Evolutionary conservation across 805 yeast species (phyloP), one percentile per base, ranked within the genome.

Genomic region (Metschnikowia koreensis): DNA sequence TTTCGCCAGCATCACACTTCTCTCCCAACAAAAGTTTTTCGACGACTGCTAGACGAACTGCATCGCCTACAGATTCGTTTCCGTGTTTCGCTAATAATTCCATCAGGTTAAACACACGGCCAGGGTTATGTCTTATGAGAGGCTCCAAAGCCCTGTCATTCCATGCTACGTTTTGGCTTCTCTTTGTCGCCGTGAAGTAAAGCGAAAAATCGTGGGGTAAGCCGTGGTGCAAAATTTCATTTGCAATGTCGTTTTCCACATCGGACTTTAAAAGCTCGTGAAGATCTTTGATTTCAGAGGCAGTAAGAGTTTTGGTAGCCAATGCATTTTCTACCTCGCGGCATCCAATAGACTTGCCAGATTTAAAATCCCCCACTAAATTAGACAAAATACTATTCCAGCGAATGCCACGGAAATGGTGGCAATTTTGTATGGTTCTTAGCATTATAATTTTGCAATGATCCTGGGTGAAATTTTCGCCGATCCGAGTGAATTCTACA

Each of bases 61-160:
- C 61, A 0, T 57, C 64, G 41, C 70, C 62, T 3, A 55, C 56
- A 5, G 50, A 53, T 2, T 47, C 46, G 7, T 54, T 38, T 2
- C 58, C 50, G 40, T 65, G 70, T 43, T 69, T 68, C 10, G 64
- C 56, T 48, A 74, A 74, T 10, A 81, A 58, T 47, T 81, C 83
- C 75, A 78, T 73, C 15, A 82, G 73, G n/a, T 71, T 64, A 46
- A 67, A 66, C 1, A 76, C 84, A 50, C 86, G 66, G 11, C 84
- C 85, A 2, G 84, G 83, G 55, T 82, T 82, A 39, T 68, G 54
- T 33, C 62, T 16, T 11, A 60, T 50, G 28, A 59, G 54, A 2
- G 57, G 43, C 11, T 43, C 39, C n/a, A 59, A 44, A 1, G 61
- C 40, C 28, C n/a, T 41, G 27, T 51, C 49, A 27, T 38, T 52